phyloP scores from a whole-genome alignment of 1,284 basidiomycete genomes.

The Trichosporon sp. region DNA sequence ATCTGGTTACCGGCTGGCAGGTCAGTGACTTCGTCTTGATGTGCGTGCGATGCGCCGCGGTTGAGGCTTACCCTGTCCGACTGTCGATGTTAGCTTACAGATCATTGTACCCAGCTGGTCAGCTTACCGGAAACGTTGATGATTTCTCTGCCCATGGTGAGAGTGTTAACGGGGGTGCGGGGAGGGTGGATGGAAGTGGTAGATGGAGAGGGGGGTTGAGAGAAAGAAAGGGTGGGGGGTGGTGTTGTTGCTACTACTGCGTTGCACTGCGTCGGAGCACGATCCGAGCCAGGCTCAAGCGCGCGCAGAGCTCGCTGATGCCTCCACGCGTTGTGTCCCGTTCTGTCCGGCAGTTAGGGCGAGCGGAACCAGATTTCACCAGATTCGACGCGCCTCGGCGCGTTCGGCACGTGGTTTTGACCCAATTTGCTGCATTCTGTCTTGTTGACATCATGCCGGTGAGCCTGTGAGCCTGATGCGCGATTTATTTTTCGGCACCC shows the following conservation, averaged over 20 bases:
- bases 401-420: background rate
- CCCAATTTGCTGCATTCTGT: too few species aligned
- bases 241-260: background rate
- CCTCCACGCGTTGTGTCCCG: constrained; percentile 17
- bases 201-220: constrained; percentile 9
- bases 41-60: constrained; percentile 1
- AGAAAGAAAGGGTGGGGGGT: background rate
- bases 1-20: constrained; percentile 51
- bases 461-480: background rate
- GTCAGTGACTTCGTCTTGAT: constrained; percentile 10
- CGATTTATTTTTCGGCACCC: constrained; percentile 8
- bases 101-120: background rate
- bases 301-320: background rate
- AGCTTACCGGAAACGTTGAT: constrained; percentile 48
- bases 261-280: constrained; percentile 7
- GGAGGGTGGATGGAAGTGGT: background rate
- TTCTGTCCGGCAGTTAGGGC: background rate
- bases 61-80: constrained; percentile 36
- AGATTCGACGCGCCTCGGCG: constrained; percentile 6
- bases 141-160: constrained; percentile 50
- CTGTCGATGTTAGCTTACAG: constrained; percentile 31
- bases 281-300: constrained; percentile 12
- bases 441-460: constrained; percentile 1
- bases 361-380: background rate
- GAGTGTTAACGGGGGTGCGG: background rate